phyloP scores from a whole-genome alignment of 2,329 filamentous ascomycete species.

The Penicillium hesseltinei region DNA sequence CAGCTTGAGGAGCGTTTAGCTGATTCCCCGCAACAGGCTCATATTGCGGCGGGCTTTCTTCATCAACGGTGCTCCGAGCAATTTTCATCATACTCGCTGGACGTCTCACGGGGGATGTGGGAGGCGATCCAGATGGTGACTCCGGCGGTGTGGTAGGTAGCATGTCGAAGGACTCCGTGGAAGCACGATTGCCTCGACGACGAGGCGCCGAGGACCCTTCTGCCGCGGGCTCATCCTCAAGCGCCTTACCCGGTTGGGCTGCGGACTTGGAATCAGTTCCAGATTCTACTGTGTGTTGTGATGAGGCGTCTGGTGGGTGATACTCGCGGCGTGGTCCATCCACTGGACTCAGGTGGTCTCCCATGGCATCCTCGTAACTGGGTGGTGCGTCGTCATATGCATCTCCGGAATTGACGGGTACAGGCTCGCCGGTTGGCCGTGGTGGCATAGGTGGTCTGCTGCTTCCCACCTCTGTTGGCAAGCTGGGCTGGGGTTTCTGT shows the following conservation, averaged over 20 bases:
- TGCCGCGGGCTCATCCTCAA: conserved; percentile 26
- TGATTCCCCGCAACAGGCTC: conserved; percentile 27
- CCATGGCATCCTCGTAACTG: conserved; percentile 91
- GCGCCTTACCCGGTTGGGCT: conserved; percentile 30
- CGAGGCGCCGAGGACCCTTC: conserved; percentile 24
- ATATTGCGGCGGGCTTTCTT: conserved; percentile 35
- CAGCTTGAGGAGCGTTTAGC: conserved; percentile 10
- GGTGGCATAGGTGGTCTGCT: conserved; percentile 43
- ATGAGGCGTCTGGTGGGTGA: conserved; percentile 42
- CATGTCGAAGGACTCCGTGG: conserved; percentile 42
- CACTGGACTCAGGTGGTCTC: conserved; percentile 71
- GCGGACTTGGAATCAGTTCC: conserved; percentile 41
- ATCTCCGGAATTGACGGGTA: conserved; percentile 24
- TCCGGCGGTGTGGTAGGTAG: conserved; percentile 38
- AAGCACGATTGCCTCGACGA: conserved; percentile 26
- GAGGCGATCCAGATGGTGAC: conserved; percentile 35
- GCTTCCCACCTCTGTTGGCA: conserved; percentile 21
- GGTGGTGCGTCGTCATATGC: conserved; percentile 74
- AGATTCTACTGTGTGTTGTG: conserved; percentile 30
- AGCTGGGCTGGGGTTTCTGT: conserved; percentile 19
- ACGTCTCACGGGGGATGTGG: conserved; percentile 31
- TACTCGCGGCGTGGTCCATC: conserved; percentile 63
- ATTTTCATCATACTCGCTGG: conserved; percentile 36
- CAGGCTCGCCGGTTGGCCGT: conserved; percentile 32
- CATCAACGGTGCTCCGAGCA: conserved; percentile 23